These are phyloP conservation scores for Saxispiralis lemnorum DNA, from an alignment of 495 filamentous ascomycete species.

Conservation along the genomic window DNA sequence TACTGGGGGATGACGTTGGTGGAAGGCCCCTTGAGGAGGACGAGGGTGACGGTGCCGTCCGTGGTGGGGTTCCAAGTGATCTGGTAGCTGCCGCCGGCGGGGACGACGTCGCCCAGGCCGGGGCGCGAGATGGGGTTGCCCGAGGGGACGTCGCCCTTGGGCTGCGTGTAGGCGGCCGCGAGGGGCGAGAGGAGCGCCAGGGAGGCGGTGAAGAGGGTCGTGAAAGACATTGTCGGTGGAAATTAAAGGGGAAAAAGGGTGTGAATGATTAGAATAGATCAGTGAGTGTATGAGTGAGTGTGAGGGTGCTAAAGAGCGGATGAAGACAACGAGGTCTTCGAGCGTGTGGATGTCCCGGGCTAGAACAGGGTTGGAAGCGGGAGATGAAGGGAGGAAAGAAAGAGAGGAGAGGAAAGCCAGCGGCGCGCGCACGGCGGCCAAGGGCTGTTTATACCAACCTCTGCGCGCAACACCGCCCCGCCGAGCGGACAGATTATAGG, in stretches of 20 bases:
- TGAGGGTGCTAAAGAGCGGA: no score
- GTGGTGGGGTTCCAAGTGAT: conserved; percentile 43
- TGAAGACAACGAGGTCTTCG: no score
- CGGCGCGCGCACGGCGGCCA: no score
- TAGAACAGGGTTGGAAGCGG: no score
- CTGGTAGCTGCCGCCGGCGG: conserved; percentile 36
- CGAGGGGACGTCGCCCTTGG: conserved; percentile 26
- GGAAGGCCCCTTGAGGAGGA: conserved; percentile 45
- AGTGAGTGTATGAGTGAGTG: no score
- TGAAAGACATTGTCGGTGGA: conserved; percentile 1
- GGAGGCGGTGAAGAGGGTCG: conserved; percentile 12
- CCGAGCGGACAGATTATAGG: no score
- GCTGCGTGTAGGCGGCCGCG: conserved; percentile 34
- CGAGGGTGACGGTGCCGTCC: conserved; percentile 35
- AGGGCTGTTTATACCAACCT: no score
- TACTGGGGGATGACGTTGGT: conserved; percentile 36
- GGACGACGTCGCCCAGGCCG: conserved; percentile 34
- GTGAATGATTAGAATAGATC: no score
- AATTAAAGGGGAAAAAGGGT: neutral
- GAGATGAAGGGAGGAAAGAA: no score
- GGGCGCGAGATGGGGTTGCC: conserved; percentile 44
- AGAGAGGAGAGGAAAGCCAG: no score
- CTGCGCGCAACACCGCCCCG: no score
- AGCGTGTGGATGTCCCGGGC: no score
- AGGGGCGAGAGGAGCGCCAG: conserved; percentile 23